Evolutionary conservation across 2,329 filamentous ascomycete genomes (phyloP).

Genomic region (Cercospora brassicicola): DNA sequence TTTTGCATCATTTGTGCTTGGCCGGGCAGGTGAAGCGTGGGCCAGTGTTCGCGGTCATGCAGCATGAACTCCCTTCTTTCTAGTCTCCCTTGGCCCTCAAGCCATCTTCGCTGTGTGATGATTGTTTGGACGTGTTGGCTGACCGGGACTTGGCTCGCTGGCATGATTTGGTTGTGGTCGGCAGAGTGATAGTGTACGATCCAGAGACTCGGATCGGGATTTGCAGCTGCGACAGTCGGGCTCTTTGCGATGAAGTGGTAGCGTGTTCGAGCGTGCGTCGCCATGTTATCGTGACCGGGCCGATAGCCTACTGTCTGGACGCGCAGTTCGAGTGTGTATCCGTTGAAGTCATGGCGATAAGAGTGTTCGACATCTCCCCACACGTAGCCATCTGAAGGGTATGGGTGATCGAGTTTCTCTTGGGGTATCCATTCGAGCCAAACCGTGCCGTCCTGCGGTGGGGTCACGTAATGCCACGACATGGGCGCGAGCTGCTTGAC

Average conservation of each 20-base stretch:
- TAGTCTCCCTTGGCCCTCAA: slow-evolving; percentile 75
- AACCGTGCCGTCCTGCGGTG: slow-evolving; percentile 76
- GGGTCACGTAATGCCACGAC: slow-evolving; percentile 88
- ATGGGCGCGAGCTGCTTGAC: slow-evolving; percentile 82
- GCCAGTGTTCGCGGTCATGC: slow-evolving; percentile 86
- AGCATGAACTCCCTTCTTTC: slow-evolving; percentile 93
- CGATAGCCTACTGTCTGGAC: slow-evolving; percentile 79
- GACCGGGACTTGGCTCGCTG: slow-evolving; percentile 65
- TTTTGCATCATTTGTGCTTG: slow-evolving; percentile 20
- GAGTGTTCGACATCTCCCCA: slow-evolving; percentile 81
- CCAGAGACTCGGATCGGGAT: slow-evolving; percentile 80
- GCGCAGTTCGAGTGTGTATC: slow-evolving; percentile 82
- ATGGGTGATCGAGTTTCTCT: slow-evolving; percentile 67
- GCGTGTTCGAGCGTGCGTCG: slow-evolving; percentile 76
- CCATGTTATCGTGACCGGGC: slow-evolving; percentile 68
- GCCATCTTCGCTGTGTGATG: slow-evolving; percentile 60
- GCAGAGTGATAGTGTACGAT: slow-evolving; percentile 85
- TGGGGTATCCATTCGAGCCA: slow-evolving; percentile 87
- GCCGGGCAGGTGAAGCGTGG: slow-evolving; percentile 71
- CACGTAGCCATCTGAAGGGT: slow-evolving; percentile 87
- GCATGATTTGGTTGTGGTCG: slow-evolving; percentile 71
- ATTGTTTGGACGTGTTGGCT: slow-evolving; percentile 59
- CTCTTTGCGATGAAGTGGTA: slow-evolving; percentile 79
- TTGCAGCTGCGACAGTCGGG: slow-evolving; percentile 67
- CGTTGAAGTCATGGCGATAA: slow-evolving; percentile 70